Base-by-base conservation (phyloP, 2,329 filamentous ascomycete genomes). In the Lasiodiplodia gonubiensis region DNA sequence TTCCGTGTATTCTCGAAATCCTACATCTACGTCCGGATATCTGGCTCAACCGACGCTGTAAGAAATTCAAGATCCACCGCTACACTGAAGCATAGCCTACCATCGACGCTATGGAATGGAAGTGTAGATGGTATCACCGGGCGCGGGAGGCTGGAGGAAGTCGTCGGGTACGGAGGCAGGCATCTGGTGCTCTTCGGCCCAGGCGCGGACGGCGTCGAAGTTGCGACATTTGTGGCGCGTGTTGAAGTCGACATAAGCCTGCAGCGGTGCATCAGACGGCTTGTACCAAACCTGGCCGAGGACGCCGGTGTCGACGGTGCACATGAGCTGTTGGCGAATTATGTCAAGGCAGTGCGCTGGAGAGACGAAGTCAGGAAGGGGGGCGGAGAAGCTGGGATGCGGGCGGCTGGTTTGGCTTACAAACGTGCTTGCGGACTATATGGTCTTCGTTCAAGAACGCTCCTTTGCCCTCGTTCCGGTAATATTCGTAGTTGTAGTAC, bases 291-390 rank as follows among this genome's bases (percentile, higher is more conserved):
- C 82, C 71, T 90, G 86, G 14, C 87, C 87, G 0, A 89, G 79
- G 0, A 90, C 82, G 1, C 83, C 87, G 2, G 86, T 84, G 70
- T 90, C 88, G 23, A 85, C 80, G 33, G 84, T 86, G 75, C 88
- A 90, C 86, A 89, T 89, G 16, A 90, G 80, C 18, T 88, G 85
- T 72, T 90, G 87, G 0, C 87, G 84, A 53, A 90, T 68, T 3
- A 85, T 86, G 69, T 90, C 88, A 37, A 89, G 78, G 68, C 88
- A 90, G 69, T 90, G 87, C 5, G 84, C 82, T 85, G 59, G 33
- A 7, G 14, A 42, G 7, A 7, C 14, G 14, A 18, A 7, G 30
- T 21, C 1, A 18, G 35, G 55, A 76, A 11, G 14, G 8, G 11
- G 18, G n/a, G 11, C 12, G 23, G 10, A 18, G 11, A 57, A n/a